phyloP scores from a whole-genome alignment of 1,284 basidiomycete genomes.

The Sparassis latifolia region DNA sequence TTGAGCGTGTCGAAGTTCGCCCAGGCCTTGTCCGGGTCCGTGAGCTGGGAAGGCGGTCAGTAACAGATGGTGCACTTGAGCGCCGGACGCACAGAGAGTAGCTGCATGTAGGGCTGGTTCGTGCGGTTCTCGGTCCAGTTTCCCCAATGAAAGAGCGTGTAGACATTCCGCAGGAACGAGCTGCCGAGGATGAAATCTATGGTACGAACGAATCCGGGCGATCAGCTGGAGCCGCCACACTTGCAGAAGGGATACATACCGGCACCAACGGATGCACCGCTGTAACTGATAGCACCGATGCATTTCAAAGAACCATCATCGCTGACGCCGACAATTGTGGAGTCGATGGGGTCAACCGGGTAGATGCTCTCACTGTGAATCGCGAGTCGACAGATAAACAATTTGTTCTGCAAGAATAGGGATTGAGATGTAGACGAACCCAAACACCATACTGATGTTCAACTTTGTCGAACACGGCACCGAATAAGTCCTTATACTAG shows the following conservation, averaged over 20 bases:
- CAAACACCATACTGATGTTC: conserved; percentile 14
- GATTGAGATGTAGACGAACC: conserved; percentile 3
- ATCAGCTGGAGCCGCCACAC: too few species aligned
- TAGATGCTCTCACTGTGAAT: conserved; percentile 3
- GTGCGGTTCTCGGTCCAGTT: conserved; percentile 3
- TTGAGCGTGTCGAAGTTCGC: conserved; percentile 6
- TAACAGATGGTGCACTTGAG: not conserved
- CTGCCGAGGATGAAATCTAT: conserved; percentile 12
- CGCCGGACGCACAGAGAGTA: conserved; percentile 6
- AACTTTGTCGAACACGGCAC: conserved; percentile 14
- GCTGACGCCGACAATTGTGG: conserved; percentile 1
- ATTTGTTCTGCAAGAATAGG: not conserved
- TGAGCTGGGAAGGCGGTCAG: not conserved
- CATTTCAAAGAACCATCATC: too few species aligned
- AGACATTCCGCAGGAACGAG: conserved; percentile 11
- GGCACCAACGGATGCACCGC: too few species aligned
- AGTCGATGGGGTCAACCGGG: conserved; percentile 16
- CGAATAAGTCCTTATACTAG: conserved; percentile 3
- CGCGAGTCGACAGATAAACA: too few species aligned
- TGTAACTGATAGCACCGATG: too few species aligned
- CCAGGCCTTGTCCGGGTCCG: conserved; percentile 7
- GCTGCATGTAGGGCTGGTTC: conserved; percentile 5
- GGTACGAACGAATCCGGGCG: too few species aligned
- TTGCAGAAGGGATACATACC: too few species aligned
- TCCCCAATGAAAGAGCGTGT: conserved; percentile 7